These are phyloP conservation scores for Staphylotrichum longicolle DNA, from an alignment of 495 filamentous ascomycete genomes.

Conservation along the genomic window DNA sequence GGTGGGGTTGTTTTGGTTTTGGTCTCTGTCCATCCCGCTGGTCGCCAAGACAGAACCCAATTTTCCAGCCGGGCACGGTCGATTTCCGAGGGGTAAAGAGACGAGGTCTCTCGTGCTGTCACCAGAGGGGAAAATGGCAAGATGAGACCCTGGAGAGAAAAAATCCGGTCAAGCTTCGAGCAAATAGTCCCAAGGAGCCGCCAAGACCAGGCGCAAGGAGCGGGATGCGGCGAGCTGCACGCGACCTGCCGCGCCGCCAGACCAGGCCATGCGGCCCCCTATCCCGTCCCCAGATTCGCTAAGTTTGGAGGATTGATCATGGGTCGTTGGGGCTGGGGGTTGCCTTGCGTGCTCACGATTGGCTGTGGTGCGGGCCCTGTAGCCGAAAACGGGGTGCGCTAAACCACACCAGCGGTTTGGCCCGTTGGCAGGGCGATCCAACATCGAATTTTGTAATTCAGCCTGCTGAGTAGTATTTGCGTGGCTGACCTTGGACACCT, in stretches of 20 bases:
- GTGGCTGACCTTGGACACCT: neutral
- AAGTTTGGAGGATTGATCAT: neutral
- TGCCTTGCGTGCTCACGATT: neutral
- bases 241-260: neutral
- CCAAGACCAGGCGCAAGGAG: too few relatives aligned
- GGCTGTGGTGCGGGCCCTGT: neutral
- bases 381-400: constrained; percentile 4
- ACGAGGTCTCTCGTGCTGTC: neutral
- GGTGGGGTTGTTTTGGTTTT: constrained; percentile 9
- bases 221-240: constrained; percentile 3
- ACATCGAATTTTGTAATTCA: neutral
- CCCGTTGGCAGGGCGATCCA: constrained; percentile 6
- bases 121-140: too few relatives aligned
- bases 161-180: neutral
- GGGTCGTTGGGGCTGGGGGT: constrained; percentile 12
- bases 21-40: constrained; percentile 20
- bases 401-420: constrained; percentile 11
- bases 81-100: neutral
- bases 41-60: neutral
- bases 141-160: neutral
- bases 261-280: neutral
- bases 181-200: neutral
- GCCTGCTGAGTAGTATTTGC: neutral
- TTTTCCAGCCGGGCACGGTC: neutral
- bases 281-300: neutral